Percentiles rank a stretch among this genome's conserved stretches.
Evolutionary conservation across 2,329 filamentous ascomycete genomes (phyloP).

Genomic region (Delphinella strobiligena): DNA sequence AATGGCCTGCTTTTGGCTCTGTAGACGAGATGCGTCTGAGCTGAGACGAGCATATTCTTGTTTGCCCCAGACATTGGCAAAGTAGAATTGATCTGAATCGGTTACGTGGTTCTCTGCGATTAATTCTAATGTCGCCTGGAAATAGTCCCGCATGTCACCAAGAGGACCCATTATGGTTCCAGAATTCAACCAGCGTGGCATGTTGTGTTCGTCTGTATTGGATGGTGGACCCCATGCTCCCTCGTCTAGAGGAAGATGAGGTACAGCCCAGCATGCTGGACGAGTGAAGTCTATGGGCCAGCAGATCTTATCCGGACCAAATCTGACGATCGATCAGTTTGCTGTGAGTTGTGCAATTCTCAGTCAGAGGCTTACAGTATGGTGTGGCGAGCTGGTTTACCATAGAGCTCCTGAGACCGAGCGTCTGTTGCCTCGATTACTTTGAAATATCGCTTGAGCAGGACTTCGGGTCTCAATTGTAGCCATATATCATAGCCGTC

Average conservation of each 20-base stretch:
- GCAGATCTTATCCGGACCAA: slow-evolving; percentile 22
- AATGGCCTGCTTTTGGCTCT: slow-evolving; percentile 22
- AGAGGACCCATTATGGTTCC: slow-evolving; percentile 34
- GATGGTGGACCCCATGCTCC: slow-evolving; percentile 33
- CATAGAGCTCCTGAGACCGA: not conserved
- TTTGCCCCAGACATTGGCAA: slow-evolving; percentile 40
- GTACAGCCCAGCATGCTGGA: slow-evolving; percentile 21
- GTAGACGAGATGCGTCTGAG: slow-evolving; percentile 21
- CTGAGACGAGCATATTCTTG: slow-evolving; percentile 40
- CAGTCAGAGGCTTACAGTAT: not conserved
- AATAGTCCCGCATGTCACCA: slow-evolving; percentile 24
- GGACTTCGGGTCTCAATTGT: slow-evolving; percentile 50
- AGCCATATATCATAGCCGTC: slow-evolving; percentile 55
- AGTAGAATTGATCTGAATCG: slow-evolving; percentile 32
- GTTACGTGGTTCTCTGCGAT: slow-evolving; percentile 21
- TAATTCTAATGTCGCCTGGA: slow-evolving; percentile 28
- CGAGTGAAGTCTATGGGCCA: slow-evolving; percentile 19
- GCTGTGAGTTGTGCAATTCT: too few relatives aligned
- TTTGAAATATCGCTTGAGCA: slow-evolving; percentile 50
- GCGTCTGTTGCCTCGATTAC: slow-evolving; percentile 17
- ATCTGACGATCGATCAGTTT: slow-evolving; percentile 15
- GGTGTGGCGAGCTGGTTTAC: slow-evolving; percentile 4
- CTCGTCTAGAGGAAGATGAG: slow-evolving; percentile 15
- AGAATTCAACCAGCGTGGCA: slow-evolving; percentile 38
- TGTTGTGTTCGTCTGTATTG: slow-evolving; percentile 17